Evolutionary conservation across 768 basidiomycete species (phyloP).

Genomic region (Leccinellum luteum): DNA sequence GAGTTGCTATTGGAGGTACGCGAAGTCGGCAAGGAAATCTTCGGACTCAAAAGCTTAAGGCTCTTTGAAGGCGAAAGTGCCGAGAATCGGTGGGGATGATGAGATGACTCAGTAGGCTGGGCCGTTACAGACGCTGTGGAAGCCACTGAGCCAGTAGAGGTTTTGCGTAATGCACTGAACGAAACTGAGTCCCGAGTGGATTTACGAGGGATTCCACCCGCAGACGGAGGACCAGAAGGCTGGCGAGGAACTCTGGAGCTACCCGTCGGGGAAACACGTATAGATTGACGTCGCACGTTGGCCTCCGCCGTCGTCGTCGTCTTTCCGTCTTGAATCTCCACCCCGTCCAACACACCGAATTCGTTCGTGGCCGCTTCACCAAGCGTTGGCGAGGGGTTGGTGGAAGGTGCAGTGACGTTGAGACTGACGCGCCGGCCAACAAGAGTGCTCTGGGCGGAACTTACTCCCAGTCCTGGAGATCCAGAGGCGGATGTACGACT

Average conservation of each 20-base stretch:
- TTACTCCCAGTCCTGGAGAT: slow-evolving; percentile 67
- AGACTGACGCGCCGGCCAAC: slow-evolving; percentile 66
- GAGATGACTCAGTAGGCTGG: slow-evolving; percentile 37
- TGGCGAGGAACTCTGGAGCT: slow-evolving; percentile 68
- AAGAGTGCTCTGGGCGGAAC: slow-evolving; percentile 46
- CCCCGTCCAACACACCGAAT: slow-evolving; percentile 76
- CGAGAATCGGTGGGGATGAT: slow-evolving; percentile 67
- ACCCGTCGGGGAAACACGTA: slow-evolving; percentile 61
- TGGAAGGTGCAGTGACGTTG: slow-evolving; percentile 54
- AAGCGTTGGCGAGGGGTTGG: slow-evolving; percentile 61
- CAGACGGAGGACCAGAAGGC: slow-evolving; percentile 43
- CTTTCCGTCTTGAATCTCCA: slow-evolving; percentile 49
- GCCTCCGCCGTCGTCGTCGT: slow-evolving; percentile 28
- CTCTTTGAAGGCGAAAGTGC: slow-evolving; percentile 84
- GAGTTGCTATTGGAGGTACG: slow-evolving; percentile 47
- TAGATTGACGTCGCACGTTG: slow-evolving; percentile 49
- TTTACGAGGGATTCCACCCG: slow-evolving; percentile 58
- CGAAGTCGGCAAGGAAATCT: slow-evolving; percentile 60
- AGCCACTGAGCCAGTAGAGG: slow-evolving; percentile 78
- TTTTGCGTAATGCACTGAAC: slow-evolving; percentile 74
- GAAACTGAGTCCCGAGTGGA: slow-evolving; percentile 77
- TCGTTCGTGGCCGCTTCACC: slow-evolving; percentile 55
- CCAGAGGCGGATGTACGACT: slow-evolving; percentile 73
- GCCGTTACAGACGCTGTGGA: slow-evolving; percentile 57
- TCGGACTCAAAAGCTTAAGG: slow-evolving; percentile 77